Evolutionary conservation across 2,329 filamentous ascomycete species (phyloP), one percentile per base, ranked within the genome.

Genomic region (Colletotrichum cuscutae): DNA sequence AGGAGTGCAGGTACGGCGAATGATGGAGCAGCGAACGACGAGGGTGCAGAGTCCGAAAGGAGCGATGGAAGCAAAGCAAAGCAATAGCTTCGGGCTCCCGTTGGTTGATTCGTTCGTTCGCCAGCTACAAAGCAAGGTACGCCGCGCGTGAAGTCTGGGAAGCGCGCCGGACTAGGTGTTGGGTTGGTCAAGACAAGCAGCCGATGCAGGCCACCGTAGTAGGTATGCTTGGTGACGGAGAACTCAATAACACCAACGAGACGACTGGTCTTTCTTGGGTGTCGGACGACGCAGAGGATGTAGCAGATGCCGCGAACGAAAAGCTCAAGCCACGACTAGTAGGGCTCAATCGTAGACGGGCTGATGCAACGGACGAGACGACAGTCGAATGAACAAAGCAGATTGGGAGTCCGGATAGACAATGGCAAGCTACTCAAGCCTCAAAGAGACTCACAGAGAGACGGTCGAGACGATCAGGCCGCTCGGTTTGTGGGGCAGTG

Each of bases 1-100:
- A 81, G 77, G 78, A 77, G 72, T 78, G 80, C 80, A 81, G 81
- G 80, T 81, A 79, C 80, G 81, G 77, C 78, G 80, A 65, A 81
- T 72, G 59, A 66, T 66, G 67, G 30, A 66, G 61, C 71, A 66
- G 71, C 60, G 70, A 49, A 60, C 65, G 65, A 64, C 60, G 65
- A 72, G 70, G 64, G 65, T 64, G 59, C 57, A 59, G 59, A 64
- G 60, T 70, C 67, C 65, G 70, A 59, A 63, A 42, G 49, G 67
- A 54, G 42, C 19, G 46, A 70, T 54, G 32, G 56, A 65, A 61
- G 60, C 60, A 60, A 69, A 60, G 70, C 65, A 72, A 64, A 69
- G 59, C 53, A 57, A 24, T 28, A 22, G 30, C 46, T 32, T 60
- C 35, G 42, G 28, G 19, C 65, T 65, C 66, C 37, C 66, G 70